Evolutionary conservation across 805 yeast genomes (phyloP).

Genomic region (Debaryomyces castellii): DNA sequence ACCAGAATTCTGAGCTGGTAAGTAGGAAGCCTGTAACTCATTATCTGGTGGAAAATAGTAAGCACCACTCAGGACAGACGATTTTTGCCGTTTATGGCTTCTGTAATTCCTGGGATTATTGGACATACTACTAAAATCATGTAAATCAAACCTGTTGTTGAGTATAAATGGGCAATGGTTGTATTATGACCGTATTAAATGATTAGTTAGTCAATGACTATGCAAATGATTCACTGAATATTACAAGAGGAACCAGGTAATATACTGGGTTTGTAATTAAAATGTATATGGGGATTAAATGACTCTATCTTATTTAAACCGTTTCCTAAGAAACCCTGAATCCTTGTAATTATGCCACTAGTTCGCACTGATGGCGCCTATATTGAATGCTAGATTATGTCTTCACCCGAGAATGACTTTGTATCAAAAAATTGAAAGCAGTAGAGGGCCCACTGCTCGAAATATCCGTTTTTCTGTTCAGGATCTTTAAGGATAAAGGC

Average conservation of each 20-base stretch:
- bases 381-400: neutral
- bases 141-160: neutral
- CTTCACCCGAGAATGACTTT: neutral
- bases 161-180: neutral
- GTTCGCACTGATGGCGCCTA: neutral
- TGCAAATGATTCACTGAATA: neutral
- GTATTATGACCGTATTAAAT: neutral
- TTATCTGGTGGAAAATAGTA: constrained; percentile 21
- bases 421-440: neutral
- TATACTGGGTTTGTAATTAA: neutral
- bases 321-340: neutral
- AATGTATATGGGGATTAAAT: neutral
- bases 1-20: neutral
- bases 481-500: neutral
- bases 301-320: neutral
- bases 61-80: constrained; percentile 29
- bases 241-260: too few species aligned
- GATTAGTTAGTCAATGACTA: neutral
- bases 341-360: neutral
- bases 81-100: constrained; percentile 38
- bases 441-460: neutral
- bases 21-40: neutral
- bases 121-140: constrained; percentile 10
- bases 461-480: neutral
- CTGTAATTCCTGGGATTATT: constrained; percentile 15